Base-by-base conservation (phyloP, 208 protist genomes). In the Acanthamoeba triangularis region DNA sequence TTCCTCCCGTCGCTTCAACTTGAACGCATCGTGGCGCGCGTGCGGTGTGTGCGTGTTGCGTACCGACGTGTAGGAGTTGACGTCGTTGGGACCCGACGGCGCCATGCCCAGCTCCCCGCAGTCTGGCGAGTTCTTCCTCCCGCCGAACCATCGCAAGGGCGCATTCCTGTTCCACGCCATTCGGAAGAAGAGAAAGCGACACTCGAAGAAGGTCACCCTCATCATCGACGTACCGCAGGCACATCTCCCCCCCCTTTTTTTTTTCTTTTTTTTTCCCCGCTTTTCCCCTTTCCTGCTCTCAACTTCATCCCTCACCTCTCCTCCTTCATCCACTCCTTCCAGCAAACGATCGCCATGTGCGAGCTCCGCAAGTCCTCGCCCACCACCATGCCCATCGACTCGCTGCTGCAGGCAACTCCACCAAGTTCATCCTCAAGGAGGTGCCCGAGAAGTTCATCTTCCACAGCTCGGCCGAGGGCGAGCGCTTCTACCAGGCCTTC, bases 401-500 rank as follows among this genome's bases (percentile, higher is more conserved):
- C 59, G 16, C 35, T 94, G 8, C 47, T 94, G 0, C 90, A 94
- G 35, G 90, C 11, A 18, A 13, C 49, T 63, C 20, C 61, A 25
- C 25, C 65, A 74, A n/a, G n/a, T n/a, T n/a, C n/a, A n/a, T n/a
- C n/a, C 90, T 94, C 8, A 44, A 80, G 44, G 90, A 82, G 49
- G 41, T 47, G 0, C 69, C 61, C 18, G 90, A 94, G 90, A 94
- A 94, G 44, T 94, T 82, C 47, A 80, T 94, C 28, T 94, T 94
- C 30, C 14, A 20, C 13, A 94, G 69, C 90, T 33, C 65, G 28
- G 35, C 11, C 8, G 90, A 94, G n/a, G 67, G 90, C 18, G 90
- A 94, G 90, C 59, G 90, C 11, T 94, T 94, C 33, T 94, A 94
- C 33, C 90, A 94, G 67, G 90, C 90, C 69, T 82, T 94, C 67